Base-by-base conservation (phyloP, 805 yeast species). In the Lachancea sp. region DNA sequence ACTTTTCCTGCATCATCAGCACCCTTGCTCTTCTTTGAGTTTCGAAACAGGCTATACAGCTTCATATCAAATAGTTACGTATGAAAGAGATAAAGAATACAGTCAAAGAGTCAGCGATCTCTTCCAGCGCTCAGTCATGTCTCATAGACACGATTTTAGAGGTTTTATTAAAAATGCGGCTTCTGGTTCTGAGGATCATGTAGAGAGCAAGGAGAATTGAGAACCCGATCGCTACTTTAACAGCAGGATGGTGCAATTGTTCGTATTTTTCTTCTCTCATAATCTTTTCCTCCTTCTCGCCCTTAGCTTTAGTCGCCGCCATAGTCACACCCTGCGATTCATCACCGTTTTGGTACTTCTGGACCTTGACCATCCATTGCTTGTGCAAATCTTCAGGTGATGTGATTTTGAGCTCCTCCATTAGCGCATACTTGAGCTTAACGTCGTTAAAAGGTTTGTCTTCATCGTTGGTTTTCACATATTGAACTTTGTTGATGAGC, bases 401-500 rank as follows among this genome's bases (percentile, higher is more conserved):
- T 18, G 50, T 51, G 16, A 59, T 38, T 16, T 44, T 52, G 41
- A 60, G 47, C 22, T 56, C 56, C 20, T 65, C 67, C 32, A 63
- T 64, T 49, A 58, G 56, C 0, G 61, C 41, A 47, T 67, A 64
- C 10, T 52, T 50, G 43, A 81, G 72, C 11, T 51, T 63, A 11
- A 81, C 68, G 17, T 70, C 72, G 25, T 62, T 59, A 4, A 56
- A 48, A 20, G 85, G 85, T 46, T 59, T 68, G 49, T 72, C 71
- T 8, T 48, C 30, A 1, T 45, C 45, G 39, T 62, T 52, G 3
- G 81, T 76, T 50, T 77, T 67, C 42, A 77, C 77, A 42, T 69
- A 67, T 61, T 84, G 89, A 49, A 87, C 71, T 51, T 71, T 61
- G 34, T 76, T 74, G 36, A 86, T 72, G 5, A 82, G 74, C 18